Percentiles rank a stretch among this genome's conserved stretches.
Conservation (phyloP, 2,329 filamentous ascomycete genomes). For the Graphilbum fragrans region DNA sequence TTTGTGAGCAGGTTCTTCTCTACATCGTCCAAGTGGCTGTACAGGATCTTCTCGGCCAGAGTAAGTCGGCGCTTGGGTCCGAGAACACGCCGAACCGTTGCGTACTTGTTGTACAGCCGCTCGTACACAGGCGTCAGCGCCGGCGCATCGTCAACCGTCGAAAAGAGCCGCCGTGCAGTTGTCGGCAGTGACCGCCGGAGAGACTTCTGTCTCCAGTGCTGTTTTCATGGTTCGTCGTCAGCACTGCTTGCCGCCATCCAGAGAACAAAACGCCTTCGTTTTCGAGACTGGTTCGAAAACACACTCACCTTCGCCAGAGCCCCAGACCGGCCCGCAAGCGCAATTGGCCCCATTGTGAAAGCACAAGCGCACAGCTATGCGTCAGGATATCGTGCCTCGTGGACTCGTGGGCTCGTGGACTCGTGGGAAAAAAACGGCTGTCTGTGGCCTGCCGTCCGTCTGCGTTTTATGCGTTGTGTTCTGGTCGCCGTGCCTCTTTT, state of each 20-base stretch:
- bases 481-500: not conserved
- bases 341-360: slow-evolving; percentile 34
- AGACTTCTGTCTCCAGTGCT: slow-evolving; percentile 24
- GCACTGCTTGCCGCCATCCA: too few species aligned
- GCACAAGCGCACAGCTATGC: slow-evolving; percentile 5
- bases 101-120: slow-evolving; percentile 66
- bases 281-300: not conserved
- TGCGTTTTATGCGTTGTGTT: too few species aligned
- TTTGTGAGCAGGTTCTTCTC: slow-evolving; percentile 77
- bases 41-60: slow-evolving; percentile 95
- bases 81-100: slow-evolving; percentile 62
- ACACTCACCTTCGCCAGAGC: slow-evolving; percentile 30
- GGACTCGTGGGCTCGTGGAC: too few species aligned
- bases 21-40: slow-evolving; percentile 81
- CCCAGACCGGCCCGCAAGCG: slow-evolving; percentile 35
- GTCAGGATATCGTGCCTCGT: not conserved
- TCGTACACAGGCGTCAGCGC: slow-evolving; percentile 60
- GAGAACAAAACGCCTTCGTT: too few species aligned
- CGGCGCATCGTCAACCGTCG: slow-evolving; percentile 21
- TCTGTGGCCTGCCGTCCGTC: too few species aligned
- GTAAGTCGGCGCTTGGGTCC: slow-evolving; percentile 54
- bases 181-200: slow-evolving; percentile 16
- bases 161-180: slow-evolving; percentile 21
- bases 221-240: slow-evolving; percentile 8
- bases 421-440: too few species aligned